Base-by-base conservation (phyloP, 2,329 filamentous ascomycete genomes). In the Amesomyces nigricolor region DNA sequence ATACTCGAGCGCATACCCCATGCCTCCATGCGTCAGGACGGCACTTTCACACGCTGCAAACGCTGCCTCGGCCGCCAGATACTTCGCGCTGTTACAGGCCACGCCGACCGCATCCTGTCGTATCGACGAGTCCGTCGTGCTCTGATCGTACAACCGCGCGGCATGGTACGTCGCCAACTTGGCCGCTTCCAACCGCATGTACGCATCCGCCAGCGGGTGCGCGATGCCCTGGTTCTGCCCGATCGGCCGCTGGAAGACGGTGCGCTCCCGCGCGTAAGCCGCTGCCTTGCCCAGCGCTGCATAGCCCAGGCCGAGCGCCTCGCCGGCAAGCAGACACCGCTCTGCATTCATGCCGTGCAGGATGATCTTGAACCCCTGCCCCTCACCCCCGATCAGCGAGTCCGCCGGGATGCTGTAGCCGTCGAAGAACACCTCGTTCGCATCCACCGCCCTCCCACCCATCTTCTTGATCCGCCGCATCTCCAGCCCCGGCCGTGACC, bases 351-450 rank as follows among this genome's bases (percentile, higher is more conserved):
- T 89, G 2, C 88, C 87, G 63, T 89, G 85, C 22, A 91, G 78
- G 51, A 91, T 81, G 53, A 90, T 86, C 64, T 85, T 86, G 76
- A 95, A 95, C 0, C 90, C 89, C 55, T 88, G 78, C 5, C 85
- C 83, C 67, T 94, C 87, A 32, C 80, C 67, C 0, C 89, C 89
- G 42, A 95, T 81, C 0, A 92, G 72, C 0, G 82, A 75, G 40
- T 82, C 75, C 0, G 77, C 77, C 0, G 85, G 81, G 13, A 94
- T 81, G 4, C 71, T 68, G 68, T 91, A 95, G 61, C 85, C 81
- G 68, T 94, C 88, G 67, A 95, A 94, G 70, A 95, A 95, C 1
- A 95, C 86, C 66, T 94, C 88, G 62, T 95, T 95, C 0, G 89
- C 88, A 64, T 94, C 89, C 1, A 95, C 83, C 0, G 88, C 88